These are phyloP conservation scores for Lecanosticta acicola DNA, from an alignment of 2,329 filamentous ascomycete species.

Conservation along the genomic window DNA sequence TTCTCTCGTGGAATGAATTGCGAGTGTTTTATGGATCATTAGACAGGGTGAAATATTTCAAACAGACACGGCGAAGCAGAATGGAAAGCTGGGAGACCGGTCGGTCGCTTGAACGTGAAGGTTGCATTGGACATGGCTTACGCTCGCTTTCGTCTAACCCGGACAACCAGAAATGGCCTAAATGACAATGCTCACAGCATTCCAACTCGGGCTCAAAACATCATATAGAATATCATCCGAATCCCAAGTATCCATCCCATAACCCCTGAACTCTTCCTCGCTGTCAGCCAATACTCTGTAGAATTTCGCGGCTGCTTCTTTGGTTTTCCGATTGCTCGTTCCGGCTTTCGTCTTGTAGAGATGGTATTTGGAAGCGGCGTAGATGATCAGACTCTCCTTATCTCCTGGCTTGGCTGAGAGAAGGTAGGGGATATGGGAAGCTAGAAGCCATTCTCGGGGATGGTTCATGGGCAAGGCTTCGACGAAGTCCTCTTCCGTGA, in stretches of 20 bases:
- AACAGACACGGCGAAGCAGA: too few relatives aligned
- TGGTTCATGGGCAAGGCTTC: slow-evolving; percentile 40
- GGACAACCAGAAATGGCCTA: slow-evolving; percentile 1
- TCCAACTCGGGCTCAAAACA: slow-evolving; percentile 17
- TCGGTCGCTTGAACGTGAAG: too few relatives aligned
- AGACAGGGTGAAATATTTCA: too few relatives aligned
- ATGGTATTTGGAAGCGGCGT: slow-evolving; percentile 16
- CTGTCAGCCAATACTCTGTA: slow-evolving; percentile 15
- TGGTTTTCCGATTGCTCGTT: slow-evolving; percentile 8
- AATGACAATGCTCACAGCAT: slow-evolving; percentile 15
- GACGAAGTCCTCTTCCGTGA: slow-evolving; percentile 33
- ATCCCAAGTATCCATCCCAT: slow-evolving; percentile 13
- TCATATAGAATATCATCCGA: slow-evolving; percentile 12
- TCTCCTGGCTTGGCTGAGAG: slow-evolving; percentile 14
- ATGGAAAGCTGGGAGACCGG: too few relatives aligned
- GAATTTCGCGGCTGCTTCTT: slow-evolving; percentile 14
- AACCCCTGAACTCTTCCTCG: slow-evolving; percentile 12
- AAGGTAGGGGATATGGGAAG: slow-evolving; percentile 43
- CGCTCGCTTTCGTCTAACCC: too few relatives aligned
- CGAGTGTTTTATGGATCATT: too few relatives aligned
- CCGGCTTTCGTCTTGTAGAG: slow-evolving; percentile 14
- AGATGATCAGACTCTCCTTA: slow-evolving; percentile 17
- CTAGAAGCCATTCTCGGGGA: slow-evolving; percentile 43
- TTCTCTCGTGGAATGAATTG: too few relatives aligned
- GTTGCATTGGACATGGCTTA: neutral